Percentiles rank a stretch among this genome's conserved stretches.
These are phyloP conservation scores for Phytopythium boreale DNA, from an alignment of 352 stramenopile genomes.

Conservation along the genomic window DNA sequence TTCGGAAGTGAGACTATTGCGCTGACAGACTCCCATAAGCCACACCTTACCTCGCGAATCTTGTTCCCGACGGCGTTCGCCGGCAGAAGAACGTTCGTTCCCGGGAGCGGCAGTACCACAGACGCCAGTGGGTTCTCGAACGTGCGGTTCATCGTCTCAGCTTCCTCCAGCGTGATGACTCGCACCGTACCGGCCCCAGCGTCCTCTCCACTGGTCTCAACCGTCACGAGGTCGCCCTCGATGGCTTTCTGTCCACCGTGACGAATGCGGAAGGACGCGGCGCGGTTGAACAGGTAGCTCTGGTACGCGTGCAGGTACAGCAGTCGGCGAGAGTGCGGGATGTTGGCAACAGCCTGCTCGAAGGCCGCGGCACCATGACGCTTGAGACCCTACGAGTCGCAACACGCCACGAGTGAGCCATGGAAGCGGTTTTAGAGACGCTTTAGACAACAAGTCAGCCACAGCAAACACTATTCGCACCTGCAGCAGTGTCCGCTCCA, in stretches of 20 bases:
- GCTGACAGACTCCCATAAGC: conserved; percentile 7
- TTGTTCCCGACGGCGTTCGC: conserved; percentile 27
- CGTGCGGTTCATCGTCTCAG: conserved; percentile 31
- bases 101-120: conserved; percentile 56
- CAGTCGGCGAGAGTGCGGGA: conserved; percentile 54
- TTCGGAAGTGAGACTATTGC: background rate
- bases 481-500: conserved; percentile 62
- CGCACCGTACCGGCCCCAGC: conserved; percentile 21
- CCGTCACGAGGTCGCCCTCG: conserved; percentile 52
- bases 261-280: conserved; percentile 50
- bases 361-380: conserved; percentile 46
- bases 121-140: conserved; percentile 24
- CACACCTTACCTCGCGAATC: background rate
- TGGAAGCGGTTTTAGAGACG: background rate
- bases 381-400: conserved; percentile 37
- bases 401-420: background rate
- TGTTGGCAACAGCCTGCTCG: conserved; percentile 45
- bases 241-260: conserved; percentile 36
- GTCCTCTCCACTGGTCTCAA: conserved; percentile 4
- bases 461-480: conserved; percentile 7
- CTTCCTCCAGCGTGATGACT: conserved; percentile 31
- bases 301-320: conserved; percentile 83
- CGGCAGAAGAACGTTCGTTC: conserved; percentile 46
- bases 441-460: background rate
- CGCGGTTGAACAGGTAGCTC: conserved; percentile 69